Conservation (phyloP, 1,284 basidiomycete genomes). For the Spongiforma sp. region DNA sequence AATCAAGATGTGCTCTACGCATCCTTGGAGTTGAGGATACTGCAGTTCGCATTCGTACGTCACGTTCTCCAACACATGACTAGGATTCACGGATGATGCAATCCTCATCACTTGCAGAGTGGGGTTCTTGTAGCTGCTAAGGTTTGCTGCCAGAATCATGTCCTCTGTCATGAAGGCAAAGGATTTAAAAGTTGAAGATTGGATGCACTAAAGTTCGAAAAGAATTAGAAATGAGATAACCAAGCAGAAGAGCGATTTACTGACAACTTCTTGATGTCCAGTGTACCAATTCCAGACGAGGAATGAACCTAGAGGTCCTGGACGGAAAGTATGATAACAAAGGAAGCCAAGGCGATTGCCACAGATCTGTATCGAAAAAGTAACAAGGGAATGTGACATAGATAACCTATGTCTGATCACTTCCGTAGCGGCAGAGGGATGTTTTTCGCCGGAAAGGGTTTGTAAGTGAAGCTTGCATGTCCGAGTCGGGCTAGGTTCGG, state of each 20-base stretch:
- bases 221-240: background rate
- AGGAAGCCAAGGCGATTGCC: constrained; percentile 30
- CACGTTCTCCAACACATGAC: constrained; percentile 29
- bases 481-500: constrained; percentile 20
- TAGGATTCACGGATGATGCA: constrained; percentile 9
- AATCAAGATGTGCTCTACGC: constrained; percentile 40
- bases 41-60: constrained; percentile 43
- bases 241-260: constrained; percentile 29
- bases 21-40: constrained; percentile 41
- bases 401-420: constrained; percentile 18
- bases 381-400: constrained; percentile 3
- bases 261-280: constrained; percentile 42
- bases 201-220: constrained; percentile 20
- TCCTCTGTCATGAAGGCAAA: constrained; percentile 36
- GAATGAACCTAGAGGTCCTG: constrained; percentile 31
- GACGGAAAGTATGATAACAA: constrained; percentile 14
- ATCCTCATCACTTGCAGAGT: constrained; percentile 40
- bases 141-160: constrained; percentile 45
- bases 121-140: constrained; percentile 35
- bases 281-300: constrained; percentile 66
- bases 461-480: constrained; percentile 33
- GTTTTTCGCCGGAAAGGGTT: constrained; percentile 30
- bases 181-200: constrained; percentile 22
- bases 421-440: constrained; percentile 21
- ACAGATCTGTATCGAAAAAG: constrained; percentile 36